Conservation (phyloP, 192 early-diverging fungal genomes). For the Coemansia guatemalensis region DNA sequence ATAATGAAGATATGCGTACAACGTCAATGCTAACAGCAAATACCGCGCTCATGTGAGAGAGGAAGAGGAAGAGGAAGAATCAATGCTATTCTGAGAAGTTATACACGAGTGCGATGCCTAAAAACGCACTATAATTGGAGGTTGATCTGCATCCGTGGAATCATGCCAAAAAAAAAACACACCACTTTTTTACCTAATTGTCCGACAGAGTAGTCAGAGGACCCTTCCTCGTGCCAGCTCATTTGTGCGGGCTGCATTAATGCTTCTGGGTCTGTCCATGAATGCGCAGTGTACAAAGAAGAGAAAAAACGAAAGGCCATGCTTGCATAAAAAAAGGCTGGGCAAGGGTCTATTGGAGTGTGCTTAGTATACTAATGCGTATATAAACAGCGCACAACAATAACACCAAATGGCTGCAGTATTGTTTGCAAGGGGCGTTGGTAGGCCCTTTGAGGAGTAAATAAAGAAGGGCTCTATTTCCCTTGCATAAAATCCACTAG, state of each 20-base stretch:
- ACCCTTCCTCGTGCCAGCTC: not conserved
- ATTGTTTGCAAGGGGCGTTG: not conserved
- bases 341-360: not conserved
- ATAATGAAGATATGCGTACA: not conserved
- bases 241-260: not conserved
- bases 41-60: not conserved
- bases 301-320: not conserved
- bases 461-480: not conserved
- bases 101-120: not conserved
- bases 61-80: not conserved
- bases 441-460: not conserved
- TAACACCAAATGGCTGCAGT: not conserved
- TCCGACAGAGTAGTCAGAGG: not conserved
- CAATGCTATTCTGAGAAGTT: not conserved
- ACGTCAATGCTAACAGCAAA: not conserved
- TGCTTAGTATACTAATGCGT: not conserved
- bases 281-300: not conserved
- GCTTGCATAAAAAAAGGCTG: not conserved
- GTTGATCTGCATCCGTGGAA: conserved; percentile 1
- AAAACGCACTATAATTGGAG: conserved; percentile 7
- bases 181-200: conserved; percentile 6
- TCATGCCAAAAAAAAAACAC: conserved; percentile 5
- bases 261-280: not conserved
- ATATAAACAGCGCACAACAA: not conserved
- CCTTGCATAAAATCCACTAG: not conserved